Evolutionary conservation across 2,329 filamentous ascomycete genomes (phyloP).

Genomic region (Fusarium albosuccineum): DNA sequence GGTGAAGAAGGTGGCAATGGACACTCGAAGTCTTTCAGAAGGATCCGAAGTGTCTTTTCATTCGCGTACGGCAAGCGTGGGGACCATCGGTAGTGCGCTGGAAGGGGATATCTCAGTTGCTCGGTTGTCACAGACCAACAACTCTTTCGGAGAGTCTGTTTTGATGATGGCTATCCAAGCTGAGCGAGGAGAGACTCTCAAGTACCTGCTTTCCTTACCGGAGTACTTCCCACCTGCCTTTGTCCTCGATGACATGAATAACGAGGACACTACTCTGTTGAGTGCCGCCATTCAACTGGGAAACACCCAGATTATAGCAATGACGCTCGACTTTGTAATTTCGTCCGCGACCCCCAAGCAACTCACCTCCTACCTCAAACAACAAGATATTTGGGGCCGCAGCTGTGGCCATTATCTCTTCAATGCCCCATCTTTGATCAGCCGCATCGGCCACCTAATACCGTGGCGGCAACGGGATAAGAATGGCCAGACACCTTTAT

Average conservation of each 20-base stretch:
- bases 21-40: conserved; percentile 87
- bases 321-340: conserved; percentile 79
- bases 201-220: conserved; percentile 81
- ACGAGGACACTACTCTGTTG: conserved; percentile 88
- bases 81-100: conserved; percentile 77
- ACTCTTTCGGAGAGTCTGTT: conserved; percentile 83
- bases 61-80: conserved; percentile 83
- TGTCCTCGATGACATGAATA: conserved; percentile 86
- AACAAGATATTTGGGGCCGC: conserved; percentile 86
- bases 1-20: conserved; percentile 88
- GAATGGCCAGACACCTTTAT: conserved; percentile 97
- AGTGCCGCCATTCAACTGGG: conserved; percentile 92
- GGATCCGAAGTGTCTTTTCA: conserved; percentile 86
- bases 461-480: conserved; percentile 94
- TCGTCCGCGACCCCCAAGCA: conserved; percentile 66
- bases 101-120: conserved; percentile 91
- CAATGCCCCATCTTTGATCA: conserved; percentile 85
- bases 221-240: conserved; percentile 79
- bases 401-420: conserved; percentile 97
- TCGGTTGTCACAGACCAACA: conserved; percentile 77
- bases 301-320: conserved; percentile 79
- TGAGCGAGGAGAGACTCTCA: conserved; percentile 77
- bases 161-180: conserved; percentile 87
- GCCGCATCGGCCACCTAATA: conserved; percentile 79
- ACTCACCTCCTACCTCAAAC: conserved; percentile 76